phyloP scores from a whole-genome alignment of 306 rosid genomes.

The Dryas drummondii region DNA sequence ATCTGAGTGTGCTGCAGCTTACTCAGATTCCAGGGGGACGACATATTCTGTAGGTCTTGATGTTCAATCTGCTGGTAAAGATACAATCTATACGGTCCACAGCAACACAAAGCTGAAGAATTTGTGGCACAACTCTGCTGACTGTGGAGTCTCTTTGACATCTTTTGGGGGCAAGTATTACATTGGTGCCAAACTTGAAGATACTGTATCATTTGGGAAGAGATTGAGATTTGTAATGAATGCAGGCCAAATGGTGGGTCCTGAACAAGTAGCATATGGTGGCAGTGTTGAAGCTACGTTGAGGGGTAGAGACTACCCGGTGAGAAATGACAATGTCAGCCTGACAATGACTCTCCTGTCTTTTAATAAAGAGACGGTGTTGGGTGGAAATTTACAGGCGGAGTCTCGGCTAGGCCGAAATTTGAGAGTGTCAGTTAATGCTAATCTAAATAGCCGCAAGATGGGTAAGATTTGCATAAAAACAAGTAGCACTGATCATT shows the following conservation, averaged over 20 bases:
- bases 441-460: conserved; percentile 77
- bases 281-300: conserved; percentile 75
- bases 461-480: conserved; percentile 85
- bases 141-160: conserved; percentile 78
- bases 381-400: conserved; percentile 73
- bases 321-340: conserved; percentile 61
- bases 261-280: conserved; percentile 76
- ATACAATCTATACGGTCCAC: conserved; percentile 61
- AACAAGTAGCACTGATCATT: conserved; percentile 74
- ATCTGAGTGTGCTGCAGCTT: conserved; percentile 78
- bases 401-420: conserved; percentile 70
- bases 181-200: conserved; percentile 85
- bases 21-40: conserved; percentile 57
- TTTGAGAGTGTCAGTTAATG: conserved; percentile 59
- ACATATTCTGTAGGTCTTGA: conserved; percentile 68
- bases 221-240: conserved; percentile 69
- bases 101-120: conserved; percentile 64
- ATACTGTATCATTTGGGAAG: conserved; percentile 71
- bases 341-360: conserved; percentile 70
- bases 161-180: conserved; percentile 68
- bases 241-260: conserved; percentile 67
- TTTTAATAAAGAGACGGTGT: conserved; percentile 69
- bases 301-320: conserved; percentile 83
- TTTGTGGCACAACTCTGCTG: conserved; percentile 57
- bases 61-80: conserved; percentile 77